These are phyloP conservation scores for Sphenostylis stenocarpa DNA, from an alignment of 306 rosid genomes.

Conservation along the genomic window DNA sequence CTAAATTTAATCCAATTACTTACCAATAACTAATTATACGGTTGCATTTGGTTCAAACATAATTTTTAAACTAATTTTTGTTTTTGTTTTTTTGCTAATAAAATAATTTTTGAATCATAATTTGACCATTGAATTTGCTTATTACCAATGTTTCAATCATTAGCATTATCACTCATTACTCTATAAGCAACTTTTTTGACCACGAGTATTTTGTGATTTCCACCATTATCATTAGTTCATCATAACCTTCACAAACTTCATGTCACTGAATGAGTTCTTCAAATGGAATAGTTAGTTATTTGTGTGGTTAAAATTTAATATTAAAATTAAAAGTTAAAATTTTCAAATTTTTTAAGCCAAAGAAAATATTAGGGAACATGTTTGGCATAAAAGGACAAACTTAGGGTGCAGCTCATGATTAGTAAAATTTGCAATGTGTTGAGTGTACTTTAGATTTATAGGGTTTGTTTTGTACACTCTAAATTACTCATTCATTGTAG, in stretches of 20 bases:
- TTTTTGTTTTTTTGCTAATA: neutral
- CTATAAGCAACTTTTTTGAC: too few species aligned
- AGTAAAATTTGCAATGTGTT: neutral
- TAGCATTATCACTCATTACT: too few species aligned
- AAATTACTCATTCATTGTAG: neutral
- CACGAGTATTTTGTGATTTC: rapidly evolving
- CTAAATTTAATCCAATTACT: neutral
- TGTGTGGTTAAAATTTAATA: neutral
- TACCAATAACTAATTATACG: neutral
- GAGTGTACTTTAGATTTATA: too few species aligned
- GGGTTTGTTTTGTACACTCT: too few species aligned
- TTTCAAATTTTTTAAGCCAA: too few species aligned
- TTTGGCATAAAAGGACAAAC: neutral
- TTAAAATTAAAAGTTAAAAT: too few species aligned
- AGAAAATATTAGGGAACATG: too few species aligned
- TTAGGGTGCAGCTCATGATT: neutral
- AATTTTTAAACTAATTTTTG: neutral
- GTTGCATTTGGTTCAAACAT: neutral
- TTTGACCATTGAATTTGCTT: too few species aligned
- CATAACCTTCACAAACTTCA: too few species aligned
- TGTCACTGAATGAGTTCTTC: neutral
- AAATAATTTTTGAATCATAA: too few species aligned
- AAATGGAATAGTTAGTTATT: neutral
- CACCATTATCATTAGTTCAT: too few species aligned
- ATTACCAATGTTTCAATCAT: too few species aligned